Evolutionary conservation across 352 stramenopile species (phyloP).

Genomic region (Thalassiosira allenii): DNA sequence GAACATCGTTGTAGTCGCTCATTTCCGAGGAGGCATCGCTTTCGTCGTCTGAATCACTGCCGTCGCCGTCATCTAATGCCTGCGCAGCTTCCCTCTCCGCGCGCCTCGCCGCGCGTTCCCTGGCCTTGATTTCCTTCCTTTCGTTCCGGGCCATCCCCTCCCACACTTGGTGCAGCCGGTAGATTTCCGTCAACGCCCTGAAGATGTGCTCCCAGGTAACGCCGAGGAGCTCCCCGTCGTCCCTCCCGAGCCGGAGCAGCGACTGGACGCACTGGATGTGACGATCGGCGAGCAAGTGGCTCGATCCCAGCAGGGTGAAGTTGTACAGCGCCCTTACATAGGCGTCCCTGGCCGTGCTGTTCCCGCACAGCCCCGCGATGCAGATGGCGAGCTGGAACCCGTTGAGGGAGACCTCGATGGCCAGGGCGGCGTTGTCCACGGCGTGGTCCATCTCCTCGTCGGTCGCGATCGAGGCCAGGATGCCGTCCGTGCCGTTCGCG

Average conservation of each 20-base stretch:
- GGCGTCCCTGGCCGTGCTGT: conserved; percentile 90
- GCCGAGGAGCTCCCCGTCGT: conserved; percentile 95
- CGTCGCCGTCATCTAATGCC: conserved; percentile 21
- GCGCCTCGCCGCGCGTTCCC: conserved; percentile 44
- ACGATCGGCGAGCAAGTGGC: conserved; percentile 69
- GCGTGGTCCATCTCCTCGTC: conserved; percentile 81
- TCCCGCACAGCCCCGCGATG: conserved; percentile 76
- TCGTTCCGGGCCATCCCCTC: conserved; percentile 81
- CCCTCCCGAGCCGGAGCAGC: conserved; percentile 93
- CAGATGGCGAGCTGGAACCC: conserved; percentile 82
- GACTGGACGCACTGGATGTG: conserved; percentile 96
- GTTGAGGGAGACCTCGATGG: conserved; percentile 82
- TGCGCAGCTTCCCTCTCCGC: neutral
- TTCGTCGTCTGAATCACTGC: conserved; percentile 47
- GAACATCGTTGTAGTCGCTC: conserved; percentile 64
- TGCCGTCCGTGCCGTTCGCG: conserved; percentile 77
- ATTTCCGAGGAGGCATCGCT: conserved; percentile 59
- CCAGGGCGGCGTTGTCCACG: conserved; percentile 81
- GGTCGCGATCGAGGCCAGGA: conserved; percentile 75
- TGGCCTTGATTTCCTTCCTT: conserved; percentile 60
- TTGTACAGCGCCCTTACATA: conserved; percentile 94
- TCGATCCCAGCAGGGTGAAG: conserved; percentile 91
- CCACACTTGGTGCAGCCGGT: conserved; percentile 82
- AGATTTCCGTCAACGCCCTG: conserved; percentile 79
- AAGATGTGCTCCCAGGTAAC: conserved; percentile 92